Evolutionary conservation across 2,329 filamentous ascomycete species (phyloP).

Genomic region (Cladosporium phlei): DNA sequence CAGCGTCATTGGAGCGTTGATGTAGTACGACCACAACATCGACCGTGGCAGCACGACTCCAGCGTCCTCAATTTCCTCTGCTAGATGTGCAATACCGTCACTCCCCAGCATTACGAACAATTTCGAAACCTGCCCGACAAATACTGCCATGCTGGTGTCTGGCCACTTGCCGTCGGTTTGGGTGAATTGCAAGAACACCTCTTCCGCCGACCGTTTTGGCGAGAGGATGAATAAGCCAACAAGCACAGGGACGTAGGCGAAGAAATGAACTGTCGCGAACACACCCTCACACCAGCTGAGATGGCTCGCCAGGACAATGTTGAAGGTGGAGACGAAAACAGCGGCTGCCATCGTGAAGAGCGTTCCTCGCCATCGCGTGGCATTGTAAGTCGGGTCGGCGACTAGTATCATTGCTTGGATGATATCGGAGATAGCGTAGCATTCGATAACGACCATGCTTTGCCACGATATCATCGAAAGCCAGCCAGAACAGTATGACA

Average conservation of each 20-base stretch:
- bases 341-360: conserved; percentile 24
- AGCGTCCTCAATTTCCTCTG: conserved; percentile 29
- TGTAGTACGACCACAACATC: conserved; percentile 28
- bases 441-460: conserved; percentile 11
- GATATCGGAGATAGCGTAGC: conserved; percentile 9
- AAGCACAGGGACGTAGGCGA: conserved; percentile 30
- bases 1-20: conserved; percentile 20
- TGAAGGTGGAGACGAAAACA: conserved; percentile 23
- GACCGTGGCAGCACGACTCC: conserved; percentile 24
- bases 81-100: conserved; percentile 30
- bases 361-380: conserved; percentile 23
- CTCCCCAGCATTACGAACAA: conserved; percentile 23
- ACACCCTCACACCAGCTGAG: conserved; percentile 29
- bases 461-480: conserved; percentile 13
- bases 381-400: conserved; percentile 11
- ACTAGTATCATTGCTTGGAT: conserved; percentile 8
- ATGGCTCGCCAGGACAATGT: conserved; percentile 26
- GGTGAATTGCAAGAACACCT: conserved; percentile 7
- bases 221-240: conserved; percentile 26
- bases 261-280: conserved; percentile 30
- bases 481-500: conserved; percentile 10
- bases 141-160: conserved; percentile 24
- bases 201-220: conserved; percentile 7
- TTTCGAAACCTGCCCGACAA: conserved; percentile 30
- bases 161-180: conserved; percentile 33